Evolutionary conservation across 345 rosid genomes (phyloP).

Genomic region (Reutealis trisperma): DNA sequence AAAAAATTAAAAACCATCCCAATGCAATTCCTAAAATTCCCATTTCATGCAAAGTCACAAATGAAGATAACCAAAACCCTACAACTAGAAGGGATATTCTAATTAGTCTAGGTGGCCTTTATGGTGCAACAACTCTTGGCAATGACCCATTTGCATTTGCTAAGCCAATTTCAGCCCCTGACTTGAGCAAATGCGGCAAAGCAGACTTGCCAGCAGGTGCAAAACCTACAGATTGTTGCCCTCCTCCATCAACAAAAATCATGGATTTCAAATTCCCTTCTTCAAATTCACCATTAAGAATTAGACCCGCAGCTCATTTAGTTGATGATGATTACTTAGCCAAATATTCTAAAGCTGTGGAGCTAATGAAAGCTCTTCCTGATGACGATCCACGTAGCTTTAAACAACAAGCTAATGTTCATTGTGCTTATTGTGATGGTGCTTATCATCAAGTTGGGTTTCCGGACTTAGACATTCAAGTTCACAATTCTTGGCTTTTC

Average conservation of each 20-base stretch:
- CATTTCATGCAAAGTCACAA: conserved; percentile 34
- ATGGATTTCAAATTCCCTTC: conserved; percentile 44
- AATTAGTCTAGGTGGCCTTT: conserved; percentile 57
- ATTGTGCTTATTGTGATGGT: conserved; percentile 67
- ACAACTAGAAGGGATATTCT: conserved; percentile 49
- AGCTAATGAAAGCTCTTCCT: conserved; percentile 62
- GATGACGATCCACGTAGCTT: conserved; percentile 59
- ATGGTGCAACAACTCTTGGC: conserved; percentile 35
- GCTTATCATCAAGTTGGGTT: conserved; percentile 59
- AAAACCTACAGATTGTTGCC: conserved; percentile 48
- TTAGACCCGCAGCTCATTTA: conserved; percentile 53
- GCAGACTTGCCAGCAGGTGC: conserved; percentile 44
- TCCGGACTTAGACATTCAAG: conserved; percentile 49
- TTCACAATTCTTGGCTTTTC: conserved; percentile 64
- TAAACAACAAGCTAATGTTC: conserved; percentile 55
- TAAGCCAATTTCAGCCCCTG: conserved; percentile 43
- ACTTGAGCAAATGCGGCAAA: conserved; percentile 38
- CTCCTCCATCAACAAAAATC: conserved; percentile 43
- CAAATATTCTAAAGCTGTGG: conserved; percentile 48
- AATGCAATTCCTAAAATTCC: background rate
- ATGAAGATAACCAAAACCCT: conserved; percentile 19
- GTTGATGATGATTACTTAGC: conserved; percentile 36
- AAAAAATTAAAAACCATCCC: conserved; percentile 1
- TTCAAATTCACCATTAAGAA: conserved; percentile 26
- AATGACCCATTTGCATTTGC: conserved; percentile 40